phyloP scores from a whole-genome alignment of 2,329 filamentous ascomycete species.

The Periglandula ipomoeae region DNA sequence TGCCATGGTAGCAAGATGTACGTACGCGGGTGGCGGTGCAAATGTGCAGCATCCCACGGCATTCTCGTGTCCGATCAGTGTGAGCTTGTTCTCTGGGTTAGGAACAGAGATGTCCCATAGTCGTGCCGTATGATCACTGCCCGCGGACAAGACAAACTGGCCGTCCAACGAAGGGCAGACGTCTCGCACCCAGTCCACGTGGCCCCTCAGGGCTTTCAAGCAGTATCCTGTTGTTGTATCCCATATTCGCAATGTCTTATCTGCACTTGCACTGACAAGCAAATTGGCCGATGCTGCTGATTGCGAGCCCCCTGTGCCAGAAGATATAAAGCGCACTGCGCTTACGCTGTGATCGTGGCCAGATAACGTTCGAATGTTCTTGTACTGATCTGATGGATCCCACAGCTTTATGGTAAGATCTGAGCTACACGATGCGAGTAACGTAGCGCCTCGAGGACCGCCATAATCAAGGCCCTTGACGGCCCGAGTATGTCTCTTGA shows the following conservation, averaged over 20 bases:
- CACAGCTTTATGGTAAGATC: slow-evolving; percentile 92
- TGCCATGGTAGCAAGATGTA: slow-evolving; percentile 66
- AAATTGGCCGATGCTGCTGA: slow-evolving; percentile 68
- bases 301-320: slow-evolving; percentile 66
- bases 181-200: slow-evolving; percentile 80
- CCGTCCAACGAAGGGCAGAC: slow-evolving; percentile 78
- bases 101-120: slow-evolving; percentile 70
- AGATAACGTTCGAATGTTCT: slow-evolving; percentile 84
- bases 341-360: slow-evolving; percentile 89
- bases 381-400: slow-evolving; percentile 86
- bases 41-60: slow-evolving; percentile 78
- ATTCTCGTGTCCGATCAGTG: slow-evolving; percentile 77
- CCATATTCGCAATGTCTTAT: slow-evolving; percentile 80
- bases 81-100: slow-evolving; percentile 61
- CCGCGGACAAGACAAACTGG: slow-evolving; percentile 69
- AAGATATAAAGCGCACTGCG: slow-evolving; percentile 76
- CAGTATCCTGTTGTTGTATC: slow-evolving; percentile 88
- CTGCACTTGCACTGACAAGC: slow-evolving; percentile 73
- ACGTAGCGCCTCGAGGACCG: slow-evolving; percentile 67
- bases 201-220: slow-evolving; percentile 73
- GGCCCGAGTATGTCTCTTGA: slow-evolving; percentile 86
- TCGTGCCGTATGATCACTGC: slow-evolving; percentile 70
- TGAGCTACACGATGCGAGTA: slow-evolving; percentile 56
- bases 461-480: slow-evolving; percentile 88
- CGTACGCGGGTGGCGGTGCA: slow-evolving; percentile 70